Evolutionary conservation across 2,329 filamentous ascomycete species (phyloP).

Genomic region (Fusarium guadeloupense): DNA sequence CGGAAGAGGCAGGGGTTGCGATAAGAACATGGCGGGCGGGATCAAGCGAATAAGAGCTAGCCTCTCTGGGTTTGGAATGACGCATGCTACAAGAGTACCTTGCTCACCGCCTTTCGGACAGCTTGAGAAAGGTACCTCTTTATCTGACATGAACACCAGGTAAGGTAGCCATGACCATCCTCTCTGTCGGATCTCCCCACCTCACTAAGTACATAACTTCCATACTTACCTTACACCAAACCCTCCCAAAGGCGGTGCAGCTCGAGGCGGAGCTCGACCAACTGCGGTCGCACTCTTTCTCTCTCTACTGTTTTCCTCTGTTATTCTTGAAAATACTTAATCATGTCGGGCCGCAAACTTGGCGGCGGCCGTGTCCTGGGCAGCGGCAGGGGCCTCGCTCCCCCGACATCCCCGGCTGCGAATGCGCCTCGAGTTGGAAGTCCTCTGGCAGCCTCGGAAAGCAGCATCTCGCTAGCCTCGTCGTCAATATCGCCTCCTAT

Average conservation of each 20-base stretch:
- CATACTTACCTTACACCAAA: conserved; percentile 26
- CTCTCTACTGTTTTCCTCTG: background rate
- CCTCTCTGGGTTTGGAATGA: conserved; percentile 2
- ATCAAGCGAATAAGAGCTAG: conserved; percentile 32
- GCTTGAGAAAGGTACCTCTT: conserved; percentile 9
- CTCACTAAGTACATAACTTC: conserved; percentile 25
- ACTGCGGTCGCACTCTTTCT: conserved; percentile 45
- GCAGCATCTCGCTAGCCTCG: conserved; percentile 81
- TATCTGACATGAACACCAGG: conserved; percentile 23
- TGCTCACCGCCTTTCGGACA: background rate
- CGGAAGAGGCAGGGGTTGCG: conserved; percentile 24
- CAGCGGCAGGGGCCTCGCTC: conserved; percentile 82
- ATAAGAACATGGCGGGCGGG: conserved; percentile 33
- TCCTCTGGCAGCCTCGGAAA: conserved; percentile 67
- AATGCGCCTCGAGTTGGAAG: conserved; percentile 57
- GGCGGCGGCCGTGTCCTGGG: conserved; percentile 93
- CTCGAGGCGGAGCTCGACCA: conserved; percentile 49
- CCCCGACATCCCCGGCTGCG: conserved; percentile 58
- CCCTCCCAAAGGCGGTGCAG: conserved; percentile 12
- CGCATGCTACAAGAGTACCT: conserved; percentile 27
- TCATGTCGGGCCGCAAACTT: conserved; percentile 86
- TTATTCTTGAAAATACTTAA: conserved; percentile 4
- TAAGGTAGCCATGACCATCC: conserved; percentile 16
- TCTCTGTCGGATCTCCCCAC: conserved; percentile 5
- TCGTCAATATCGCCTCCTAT: conserved; percentile 70